Evolutionary conservation across 331 rosid genomes (phyloP), one percentile per base, ranked within the genome.

Genomic region (Acacia pycnantha): DNA sequence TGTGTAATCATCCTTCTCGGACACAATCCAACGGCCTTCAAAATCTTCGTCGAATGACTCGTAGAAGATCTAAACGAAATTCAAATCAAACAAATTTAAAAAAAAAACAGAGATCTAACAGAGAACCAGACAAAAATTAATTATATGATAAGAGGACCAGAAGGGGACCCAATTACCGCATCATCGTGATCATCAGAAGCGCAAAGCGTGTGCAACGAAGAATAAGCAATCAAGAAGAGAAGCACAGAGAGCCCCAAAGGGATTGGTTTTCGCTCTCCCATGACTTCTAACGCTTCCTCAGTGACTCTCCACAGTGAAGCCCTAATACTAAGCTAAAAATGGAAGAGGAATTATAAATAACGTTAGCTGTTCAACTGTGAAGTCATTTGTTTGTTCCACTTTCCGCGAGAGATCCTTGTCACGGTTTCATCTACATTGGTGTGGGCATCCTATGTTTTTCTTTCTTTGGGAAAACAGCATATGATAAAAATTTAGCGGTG

Each of bases 31-130:
- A 37, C 41, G 8, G 40, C 40, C 40, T 5, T 35, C 40, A 35
- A 35, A 35, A 35, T 35, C 40, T 35, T 35, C 6, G 40, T 35
- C 40, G 40, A 41, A 95, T 18, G 98, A 88, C 48, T 93, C 99
- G 91, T 92, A 95, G 44, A 88, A 90, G 80, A 92, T 86, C 99
- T 95, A 75, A 81, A 79, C 21, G 14, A 69, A 14, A 64, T 31
- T 48, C 40, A 82, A 73, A 79, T 74, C 16, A 56, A 5, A 5
- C 7, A 35, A 35, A 5, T 35, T 35, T n/a, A n/a, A 43, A 19
- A 66, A 41, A 18, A 14, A 66, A 50, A 18, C 9, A 77, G 71
- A 79, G 84, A 79, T 86, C 80, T 58, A 82, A 24, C 8, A 76
- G 4, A 41, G 10, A 56, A 8, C 27, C 7, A 3, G 26, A 79